These are phyloP conservation scores for Nasturtium officinale DNA, from an alignment of 345 rosid genomes.

Conservation along the genomic window DNA sequence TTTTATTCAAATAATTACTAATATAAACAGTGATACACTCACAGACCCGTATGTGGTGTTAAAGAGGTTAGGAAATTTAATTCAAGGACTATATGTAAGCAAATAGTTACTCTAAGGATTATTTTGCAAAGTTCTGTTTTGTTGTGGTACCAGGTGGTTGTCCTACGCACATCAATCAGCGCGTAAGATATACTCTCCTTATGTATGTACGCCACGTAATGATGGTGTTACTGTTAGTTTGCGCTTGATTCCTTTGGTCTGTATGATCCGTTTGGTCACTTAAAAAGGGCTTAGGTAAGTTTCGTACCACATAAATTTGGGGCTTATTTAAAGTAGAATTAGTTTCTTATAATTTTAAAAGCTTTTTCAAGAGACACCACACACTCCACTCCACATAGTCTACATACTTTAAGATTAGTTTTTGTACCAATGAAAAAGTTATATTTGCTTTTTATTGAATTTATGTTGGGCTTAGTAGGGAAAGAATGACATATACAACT, in stretches of 20 bases:
- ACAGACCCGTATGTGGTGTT: not conserved
- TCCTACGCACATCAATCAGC: constrained; percentile 16
- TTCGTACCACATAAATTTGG: constrained; percentile 21
- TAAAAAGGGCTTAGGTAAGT: not conserved
- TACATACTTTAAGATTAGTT: not conserved
- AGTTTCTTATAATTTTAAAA: not conserved
- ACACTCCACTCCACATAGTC: not conserved
- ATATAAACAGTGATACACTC: not conserved
- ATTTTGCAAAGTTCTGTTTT: not conserved
- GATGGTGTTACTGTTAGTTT: not conserved
- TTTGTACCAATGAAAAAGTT: not conserved
- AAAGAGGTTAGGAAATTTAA: not conserved
- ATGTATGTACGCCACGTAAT: constrained; percentile 21
- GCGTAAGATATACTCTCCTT: constrained; percentile 31
- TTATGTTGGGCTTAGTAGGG: constrained; percentile 13
- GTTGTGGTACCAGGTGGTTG: constrained; percentile 21
- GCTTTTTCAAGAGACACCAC: not conserved
- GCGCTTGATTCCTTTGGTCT: not conserved
- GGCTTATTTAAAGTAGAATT: not conserved
- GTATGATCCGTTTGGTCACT: constrained; percentile 9
- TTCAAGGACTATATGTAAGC: not conserved
- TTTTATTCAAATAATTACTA: no score
- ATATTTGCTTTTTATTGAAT: not conserved
- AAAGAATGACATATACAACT: not conserved
- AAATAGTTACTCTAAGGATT: not conserved